Evolutionary conservation across 2,329 filamentous ascomycete species (phyloP), one percentile per base, ranked within the genome.

Genomic region (Monilinia polystroma): DNA sequence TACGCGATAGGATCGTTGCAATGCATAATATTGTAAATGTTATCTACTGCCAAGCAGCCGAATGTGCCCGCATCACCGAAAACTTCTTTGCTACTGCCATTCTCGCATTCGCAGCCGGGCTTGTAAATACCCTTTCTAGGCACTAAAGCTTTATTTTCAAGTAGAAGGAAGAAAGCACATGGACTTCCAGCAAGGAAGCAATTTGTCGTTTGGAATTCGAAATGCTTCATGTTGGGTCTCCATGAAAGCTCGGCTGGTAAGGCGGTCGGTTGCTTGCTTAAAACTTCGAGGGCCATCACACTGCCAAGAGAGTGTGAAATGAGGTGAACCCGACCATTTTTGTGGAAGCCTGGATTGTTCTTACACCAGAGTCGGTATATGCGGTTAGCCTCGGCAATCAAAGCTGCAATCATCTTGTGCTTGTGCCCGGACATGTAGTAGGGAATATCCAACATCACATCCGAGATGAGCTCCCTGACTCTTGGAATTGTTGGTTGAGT

Each of bases 371-470:
- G 83, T 23, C 91, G 87, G 76, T 97, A 98, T n/a, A 99, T 91
- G 6, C 94, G 87, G 75, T 99, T 99, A 10, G 95, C 94, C 79
- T 99, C 95, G 67, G 85, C 85, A 52, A 96, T 89, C 58, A 97
- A 88, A 1, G 95, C 93, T 54, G 89, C 85, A 62, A 97, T 90
- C 93, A 99, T 98, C 77, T 93, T 97, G 4, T 89, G 86, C 74
- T 98, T 97, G 79, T 98, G 94, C 68, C 96, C 91, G 0, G 94
- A 98, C 79, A 99, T 89, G 79, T 98, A 99, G 76, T 97, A 98
- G 0, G 95, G 95, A 60, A 99, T 94, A 76, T 99, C 95, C 60
- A 98, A 89, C 92, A 99, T 97, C 73, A 99, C 92, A 77, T 99
- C 95, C 53, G 91, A 96, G 69, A 99, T 96, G 76, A 99, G 87